Conservation (phyloP, 371 early-diverging fungal species). For the Mycotypha africana region DNA sequence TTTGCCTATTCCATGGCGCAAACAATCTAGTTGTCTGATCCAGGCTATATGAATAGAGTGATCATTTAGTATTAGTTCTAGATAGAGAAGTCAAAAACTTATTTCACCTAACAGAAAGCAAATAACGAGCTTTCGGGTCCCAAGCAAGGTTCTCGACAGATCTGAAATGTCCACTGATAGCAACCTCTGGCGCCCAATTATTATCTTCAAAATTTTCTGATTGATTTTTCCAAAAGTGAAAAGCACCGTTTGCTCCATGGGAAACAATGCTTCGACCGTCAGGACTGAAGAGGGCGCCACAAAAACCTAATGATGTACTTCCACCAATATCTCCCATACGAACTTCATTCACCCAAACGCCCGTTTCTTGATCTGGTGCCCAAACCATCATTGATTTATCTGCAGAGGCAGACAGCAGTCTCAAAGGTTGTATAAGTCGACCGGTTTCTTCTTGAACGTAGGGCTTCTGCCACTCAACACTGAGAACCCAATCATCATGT, state of each 20-base stretch:
- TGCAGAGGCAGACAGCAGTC: conserved; percentile 82
- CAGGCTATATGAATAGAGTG: conserved; percentile 33
- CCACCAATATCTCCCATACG: conserved; percentile 94
- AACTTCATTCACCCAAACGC: conserved; percentile 81
- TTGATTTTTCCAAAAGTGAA: conserved; percentile 78
- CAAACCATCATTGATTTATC: conserved; percentile 94
- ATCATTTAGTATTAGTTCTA: too few species aligned
- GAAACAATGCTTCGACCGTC: conserved; percentile 67
- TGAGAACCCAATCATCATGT: conserved; percentile 95
- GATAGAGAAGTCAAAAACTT: too few species aligned
- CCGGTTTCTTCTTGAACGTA: conserved; percentile 8
- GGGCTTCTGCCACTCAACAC: conserved; percentile 73
- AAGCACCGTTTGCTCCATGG: conserved; percentile 83
- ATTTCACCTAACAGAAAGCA: conserved; percentile 65
- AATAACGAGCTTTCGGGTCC: conserved; percentile 74
- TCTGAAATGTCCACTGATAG: conserved; percentile 76
- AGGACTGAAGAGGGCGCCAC: conserved; percentile 71
- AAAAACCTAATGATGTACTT: conserved; percentile 70
- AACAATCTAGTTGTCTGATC: conserved; percentile 90
- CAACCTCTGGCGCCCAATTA: conserved; percentile 65
- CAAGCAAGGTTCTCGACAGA: conserved; percentile 76
- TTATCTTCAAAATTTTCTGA: conserved; percentile 36
- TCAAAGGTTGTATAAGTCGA: conserved; percentile 59
- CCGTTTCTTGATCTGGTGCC: conserved; percentile 76
- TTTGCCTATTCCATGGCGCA: conserved; percentile 64